These are phyloP conservation scores for Elasticomyces elasticus DNA, from an alignment of 495 filamentous ascomycete genomes.

Conservation along the genomic window DNA sequence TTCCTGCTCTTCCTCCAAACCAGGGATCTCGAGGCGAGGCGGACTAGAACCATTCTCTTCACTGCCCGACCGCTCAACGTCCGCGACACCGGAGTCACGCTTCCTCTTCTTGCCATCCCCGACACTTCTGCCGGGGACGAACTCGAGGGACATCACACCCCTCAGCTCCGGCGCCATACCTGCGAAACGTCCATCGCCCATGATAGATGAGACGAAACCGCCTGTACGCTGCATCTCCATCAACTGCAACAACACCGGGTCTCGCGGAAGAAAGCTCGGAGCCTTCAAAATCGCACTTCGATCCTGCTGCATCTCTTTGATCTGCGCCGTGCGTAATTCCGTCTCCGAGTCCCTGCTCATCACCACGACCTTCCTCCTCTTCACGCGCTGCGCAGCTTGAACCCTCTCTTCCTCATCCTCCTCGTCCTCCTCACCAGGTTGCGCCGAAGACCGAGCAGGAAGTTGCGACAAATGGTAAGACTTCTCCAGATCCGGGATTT, in stretches of 20 bases:
- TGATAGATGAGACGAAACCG: slow-evolving; percentile 69
- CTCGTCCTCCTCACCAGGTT: slow-evolving; percentile 42
- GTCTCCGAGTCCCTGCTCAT: slow-evolving; percentile 60
- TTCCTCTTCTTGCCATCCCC: slow-evolving; percentile 90
- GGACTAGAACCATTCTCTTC: slow-evolving; percentile 17
- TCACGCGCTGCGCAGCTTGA: slow-evolving; percentile 53
- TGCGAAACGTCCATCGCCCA: slow-evolving; percentile 64
- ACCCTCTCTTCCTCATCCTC: slow-evolving; percentile 32
- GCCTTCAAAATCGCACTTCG: slow-evolving; percentile 71
- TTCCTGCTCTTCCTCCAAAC: slow-evolving; percentile 22
- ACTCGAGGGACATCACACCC: slow-evolving; percentile 71
- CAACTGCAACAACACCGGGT: slow-evolving; percentile 75
- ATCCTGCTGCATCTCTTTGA: slow-evolving; percentile 71
- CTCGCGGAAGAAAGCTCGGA: slow-evolving; percentile 68
- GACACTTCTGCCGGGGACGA: slow-evolving; percentile 59
- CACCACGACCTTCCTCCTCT: slow-evolving; percentile 68
- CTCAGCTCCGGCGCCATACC: slow-evolving; percentile 88
- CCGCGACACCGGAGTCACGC: slow-evolving; percentile 77
- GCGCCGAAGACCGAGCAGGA: slow-evolving; percentile 43
- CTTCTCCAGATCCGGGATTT: slow-evolving; percentile 50
- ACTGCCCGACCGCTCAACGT: slow-evolving; percentile 42
- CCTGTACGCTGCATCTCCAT: slow-evolving; percentile 83
- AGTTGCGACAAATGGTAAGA: no score
- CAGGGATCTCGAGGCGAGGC: slow-evolving; percentile 30
- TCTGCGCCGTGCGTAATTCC: slow-evolving; percentile 45